A percentile compares a stretch with the other conserved stretches of the same genome.
These are phyloP conservation scores for Ilyonectria mors-panacis DNA, from an alignment of 2,329 filamentous ascomycete genomes.

Conservation along the genomic window DNA sequence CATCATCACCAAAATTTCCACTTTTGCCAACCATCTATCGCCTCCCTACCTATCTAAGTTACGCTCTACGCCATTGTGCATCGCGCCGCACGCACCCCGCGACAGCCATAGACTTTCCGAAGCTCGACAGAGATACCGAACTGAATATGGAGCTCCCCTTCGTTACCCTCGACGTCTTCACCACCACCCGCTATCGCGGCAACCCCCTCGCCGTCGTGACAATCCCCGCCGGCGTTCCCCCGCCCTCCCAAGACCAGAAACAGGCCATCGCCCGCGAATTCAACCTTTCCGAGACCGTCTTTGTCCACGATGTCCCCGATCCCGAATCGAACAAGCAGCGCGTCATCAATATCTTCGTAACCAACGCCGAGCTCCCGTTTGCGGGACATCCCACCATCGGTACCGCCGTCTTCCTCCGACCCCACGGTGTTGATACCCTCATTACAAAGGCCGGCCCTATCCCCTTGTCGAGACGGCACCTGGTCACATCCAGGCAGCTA, in stretches of 20 bases:
- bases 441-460: slow-evolving; percentile 72
- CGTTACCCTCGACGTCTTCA: slow-evolving; percentile 72
- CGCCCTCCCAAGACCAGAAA: slow-evolving; percentile 67
- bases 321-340: slow-evolving; percentile 51
- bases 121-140: slow-evolving; percentile 1
- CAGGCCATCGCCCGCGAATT: slow-evolving; percentile 74
- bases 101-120: not conserved
- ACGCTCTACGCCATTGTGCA: not conserved
- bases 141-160: slow-evolving; percentile 60
- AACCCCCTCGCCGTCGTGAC: slow-evolving; percentile 74
- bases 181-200: slow-evolving; percentile 64
- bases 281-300: slow-evolving; percentile 76
- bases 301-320: slow-evolving; percentile 66
- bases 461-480: slow-evolving; percentile 55
- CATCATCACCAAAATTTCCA: slow-evolving; percentile 6
- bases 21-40: not conserved
- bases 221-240: slow-evolving; percentile 58
- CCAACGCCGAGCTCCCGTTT: slow-evolving; percentile 69
- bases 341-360: slow-evolving; percentile 73
- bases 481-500: slow-evolving; percentile 70
- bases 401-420: slow-evolving; percentile 64
- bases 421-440: slow-evolving; percentile 58
- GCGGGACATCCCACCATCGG: slow-evolving; percentile 76
- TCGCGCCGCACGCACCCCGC: not conserved
- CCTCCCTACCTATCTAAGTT: not conserved